Evolutionary conservation across 2,329 filamentous ascomycete species (phyloP), one percentile per base, ranked within the genome.

Genomic region (Colletotrichum tropicale): DNA sequence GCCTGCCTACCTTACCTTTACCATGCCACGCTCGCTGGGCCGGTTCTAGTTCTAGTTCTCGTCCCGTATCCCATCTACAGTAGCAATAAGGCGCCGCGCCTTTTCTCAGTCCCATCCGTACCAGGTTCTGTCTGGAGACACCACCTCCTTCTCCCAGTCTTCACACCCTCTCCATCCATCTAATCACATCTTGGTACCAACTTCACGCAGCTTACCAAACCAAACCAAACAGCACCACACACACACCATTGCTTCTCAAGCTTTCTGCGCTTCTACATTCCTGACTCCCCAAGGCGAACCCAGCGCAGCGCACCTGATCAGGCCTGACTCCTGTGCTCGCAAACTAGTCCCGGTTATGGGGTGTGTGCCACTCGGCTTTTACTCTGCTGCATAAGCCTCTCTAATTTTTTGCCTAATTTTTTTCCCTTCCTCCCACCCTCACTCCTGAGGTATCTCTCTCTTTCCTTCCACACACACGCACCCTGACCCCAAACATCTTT

Each of bases 251-350:
- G n/a, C 62, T 38, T 43, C 43, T 67, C 64, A 68, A 73, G 74
- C 74, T 75, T 73, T 75, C 48, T 68, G 65, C 64, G 34, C 58
- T 61, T 65, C 58, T 52, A 26, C 71, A 70, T 75, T 70, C 66
- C 60, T 66, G 66, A 70, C 52, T 70, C 74, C 62, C 15, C 15
- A 38, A 68, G 58, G 70, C 74, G 74, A 75, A 75, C 74, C 74
- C 74, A 74, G 74, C 74, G 70, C 34, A 30, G 36, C 43, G 43
- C 70, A 75, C 71, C 71, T 76, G 75, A 76, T 70, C 68, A 70
- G 38, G 69, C 73, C 73, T 77, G 75, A 76, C 75, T 77, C 75
- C 43, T 66, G 61, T 64, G 62, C 70, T 77, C 76, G 76, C 76
- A 76, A 76, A 73, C 76, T 71, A 74, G 74, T 70, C 70, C 74